Base-by-base conservation (phyloP, 2,329 filamentous ascomycete genomes). In the Parascedosporium putredinis region DNA sequence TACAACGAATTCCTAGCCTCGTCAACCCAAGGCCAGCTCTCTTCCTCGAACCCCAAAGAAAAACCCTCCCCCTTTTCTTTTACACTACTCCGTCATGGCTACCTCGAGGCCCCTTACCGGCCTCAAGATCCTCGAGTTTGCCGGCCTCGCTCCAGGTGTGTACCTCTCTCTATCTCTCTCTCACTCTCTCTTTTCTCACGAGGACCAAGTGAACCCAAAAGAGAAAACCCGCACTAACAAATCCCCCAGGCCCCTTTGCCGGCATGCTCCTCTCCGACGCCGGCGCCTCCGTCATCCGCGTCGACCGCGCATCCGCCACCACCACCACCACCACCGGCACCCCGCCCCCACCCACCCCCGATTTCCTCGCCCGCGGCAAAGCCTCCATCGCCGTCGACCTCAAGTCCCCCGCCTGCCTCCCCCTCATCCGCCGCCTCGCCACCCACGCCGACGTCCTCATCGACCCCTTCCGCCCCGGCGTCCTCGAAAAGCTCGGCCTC, bases 401-500 rank as follows among this genome's bases (percentile, higher is more conserved):
- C 48, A 94, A 93, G 61, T 75, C 78, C 0, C 56, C 76, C 0
- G 57, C 66, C 1, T 89, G 87, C 5, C 62, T 81, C 10, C 72
- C 73, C 1, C 70, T 96, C 5, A 66, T 95, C 49, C 81, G 81
- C 53, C 69, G 74, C 3, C 73, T 96, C 1, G 68, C 84, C 31
- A 65, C 69, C 14, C 62, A 70, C 14, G 74, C 81, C 50, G 91
- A 97, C 66, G 73, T 96, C 31, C 66, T 97, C 24, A 93, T 97
- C 64, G 93, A 97, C 64, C 91, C 93, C 0, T 97, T 89, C 71
- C 86, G 91, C 0, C 91, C 91, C 0, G 88, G 89, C 31, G 88
- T 96, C 1, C 76, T 97, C 2, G 91, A 97, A 67, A 86, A 84
- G 47, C 78, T 91, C 8, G 85, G 85, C 0, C 77, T 97, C 1